Percentiles rank a stretch among this genome's conserved stretches.
These are phyloP conservation scores for Bryoerythrophyllum caledonicum DNA, from an alignment of 225 moss, liverwort and hornwort genomes.

Conservation along the genomic window DNA sequence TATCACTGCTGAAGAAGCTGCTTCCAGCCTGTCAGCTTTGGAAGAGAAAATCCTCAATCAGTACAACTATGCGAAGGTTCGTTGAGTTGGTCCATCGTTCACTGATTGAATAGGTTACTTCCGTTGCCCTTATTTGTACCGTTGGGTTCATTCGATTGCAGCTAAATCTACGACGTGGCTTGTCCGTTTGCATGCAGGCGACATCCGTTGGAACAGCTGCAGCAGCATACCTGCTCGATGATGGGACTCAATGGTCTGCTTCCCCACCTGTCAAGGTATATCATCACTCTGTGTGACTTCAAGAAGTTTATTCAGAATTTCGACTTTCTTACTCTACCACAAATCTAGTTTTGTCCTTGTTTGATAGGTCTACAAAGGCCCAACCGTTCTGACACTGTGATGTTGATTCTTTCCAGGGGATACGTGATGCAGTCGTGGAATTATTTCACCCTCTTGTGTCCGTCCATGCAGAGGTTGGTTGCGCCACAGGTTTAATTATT, in stretches of 20 bases:
- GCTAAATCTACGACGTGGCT: conserved; percentile 5
- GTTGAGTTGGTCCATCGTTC: neutral
- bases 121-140: neutral
- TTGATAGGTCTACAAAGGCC: neutral
- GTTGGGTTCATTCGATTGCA: conserved; percentile 12
- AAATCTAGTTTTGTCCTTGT: conserved; percentile 12
- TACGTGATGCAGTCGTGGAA: conserved; percentile 93
- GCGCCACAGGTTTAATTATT: conserved; percentile 14
- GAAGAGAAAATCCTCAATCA: conserved; percentile 82
- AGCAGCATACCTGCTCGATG: conserved; percentile 89
- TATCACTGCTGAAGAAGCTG: conserved; percentile 66
- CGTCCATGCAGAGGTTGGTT: conserved; percentile 90
- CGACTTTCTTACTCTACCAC: neutral
- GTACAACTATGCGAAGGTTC: conserved; percentile 80
- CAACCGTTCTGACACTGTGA: conserved; percentile 13
- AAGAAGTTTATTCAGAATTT: conserved; percentile 1
- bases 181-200: conserved; percentile 46
- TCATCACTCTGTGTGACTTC: neutral
- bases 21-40: conserved; percentile 50
- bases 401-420: conserved; percentile 51
- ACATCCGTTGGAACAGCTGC: conserved; percentile 74
- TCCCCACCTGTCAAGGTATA: conserved; percentile 78
- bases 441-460: conserved; percentile 86
- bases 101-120: conserved; percentile 17
- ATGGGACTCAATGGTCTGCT: conserved; percentile 86